Evolutionary conservation across 2,329 filamentous ascomycete species (phyloP), one percentile per base, ranked within the genome.

Genomic region (Pyrenochaeta sp.): DNA sequence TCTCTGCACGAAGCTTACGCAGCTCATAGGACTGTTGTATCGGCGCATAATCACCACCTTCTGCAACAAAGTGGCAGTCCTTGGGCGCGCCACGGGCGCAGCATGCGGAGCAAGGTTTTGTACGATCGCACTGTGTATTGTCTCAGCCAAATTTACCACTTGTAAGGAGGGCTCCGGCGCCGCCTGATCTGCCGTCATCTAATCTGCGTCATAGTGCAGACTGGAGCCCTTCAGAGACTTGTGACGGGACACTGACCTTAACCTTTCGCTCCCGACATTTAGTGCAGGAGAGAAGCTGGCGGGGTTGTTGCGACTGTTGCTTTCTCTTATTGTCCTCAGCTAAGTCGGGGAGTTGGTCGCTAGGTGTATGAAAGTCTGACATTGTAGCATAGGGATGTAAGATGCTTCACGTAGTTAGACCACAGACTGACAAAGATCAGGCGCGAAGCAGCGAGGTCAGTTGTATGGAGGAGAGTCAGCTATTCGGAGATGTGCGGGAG

Each of bases 261-360:
- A 83, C 80, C 58, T 83, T 83, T 32, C 81, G 73, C 58, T 82
- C 80, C 49, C 80, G 74, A 64, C 81, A 83, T 61, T 82, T 82
- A 4, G 80, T 82, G 57, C 81, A 83, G 12, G 80, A 82, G 1
- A 82, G 72, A 4, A 81, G 71, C 58, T 82, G 80, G 51, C 80
- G 77, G 13, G 75, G 71, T 61, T 81, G 78, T 47, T 78, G 75
- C 47, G 78, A 67, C 63, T 75, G 75, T 55, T 78, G 74, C 57
- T 74, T 75, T 58, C 74, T 76, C 61, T 63, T 75, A 30, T 45
- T 64, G 25, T 49, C 39, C 13, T 69, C 59, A 44, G 44, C 19
- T 30, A 55, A 19, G 30, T 19, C 44, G 2, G 62, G 40, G 19
- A 54, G 40, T 34, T 62, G 54, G 7, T 64, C 66, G 30, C 56